phyloP scores from a whole-genome alignment of 805 yeast species.

The Suhomyces canberraensis region DNA sequence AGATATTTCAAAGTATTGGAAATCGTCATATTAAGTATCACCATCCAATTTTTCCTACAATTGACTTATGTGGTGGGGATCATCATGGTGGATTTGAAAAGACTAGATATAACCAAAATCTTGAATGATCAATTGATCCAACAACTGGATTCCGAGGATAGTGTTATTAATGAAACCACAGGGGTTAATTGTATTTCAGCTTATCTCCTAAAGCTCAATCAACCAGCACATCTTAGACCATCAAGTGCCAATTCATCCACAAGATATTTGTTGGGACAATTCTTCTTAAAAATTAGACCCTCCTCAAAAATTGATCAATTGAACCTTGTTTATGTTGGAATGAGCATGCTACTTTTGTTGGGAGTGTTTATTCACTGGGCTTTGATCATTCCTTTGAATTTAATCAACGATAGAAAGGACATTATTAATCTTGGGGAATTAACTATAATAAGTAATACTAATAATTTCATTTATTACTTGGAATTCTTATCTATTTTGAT shows the following conservation, averaged over 20 bases:
- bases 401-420: constrained; percentile 9
- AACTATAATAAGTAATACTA: constrained; percentile 21
- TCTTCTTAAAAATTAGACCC: constrained; percentile 29
- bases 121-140: constrained; percentile 8
- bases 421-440: constrained; percentile 8
- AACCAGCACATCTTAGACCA: constrained; percentile 13
- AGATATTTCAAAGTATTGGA: constrained; percentile 19
- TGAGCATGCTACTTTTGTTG: constrained; percentile 14
- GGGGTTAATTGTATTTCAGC: constrained; percentile 28
- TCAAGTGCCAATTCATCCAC: constrained; percentile 12
- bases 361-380: constrained; percentile 19
- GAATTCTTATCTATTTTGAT: constrained; percentile 53
- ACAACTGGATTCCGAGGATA: neutral
- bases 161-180: constrained; percentile 15
- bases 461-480: constrained; percentile 49
- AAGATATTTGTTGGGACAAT: constrained; percentile 31
- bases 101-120: constrained; percentile 59
- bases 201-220: constrained; percentile 16
- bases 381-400: constrained; percentile 16
- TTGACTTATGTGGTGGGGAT: constrained; percentile 64
- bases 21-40: constrained; percentile 40
- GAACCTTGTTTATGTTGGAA: constrained; percentile 20
- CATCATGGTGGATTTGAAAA: constrained; percentile 61
- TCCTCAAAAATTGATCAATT: constrained; percentile 32
- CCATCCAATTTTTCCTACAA: constrained; percentile 59